These are phyloP conservation scores for Protomyces lactucae-debilis DNA, from an alignment of 1,139 yeast species.

Conservation along the genomic window DNA sequence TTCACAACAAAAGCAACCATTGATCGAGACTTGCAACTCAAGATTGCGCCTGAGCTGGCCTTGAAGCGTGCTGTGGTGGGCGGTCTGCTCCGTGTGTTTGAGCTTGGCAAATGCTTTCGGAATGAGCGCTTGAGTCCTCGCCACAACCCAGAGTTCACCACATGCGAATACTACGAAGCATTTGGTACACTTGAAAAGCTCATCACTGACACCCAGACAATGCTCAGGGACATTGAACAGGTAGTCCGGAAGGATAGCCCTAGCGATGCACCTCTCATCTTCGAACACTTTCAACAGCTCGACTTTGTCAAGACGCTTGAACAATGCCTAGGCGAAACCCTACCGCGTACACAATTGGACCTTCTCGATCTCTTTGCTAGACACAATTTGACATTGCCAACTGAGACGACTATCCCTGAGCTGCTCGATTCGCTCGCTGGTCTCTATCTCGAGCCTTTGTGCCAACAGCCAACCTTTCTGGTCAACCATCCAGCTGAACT, in stretches of 20 bases:
- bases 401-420: constrained; percentile 45
- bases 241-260: constrained; percentile 62
- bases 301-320: constrained; percentile 96
- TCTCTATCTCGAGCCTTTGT: constrained; percentile 57
- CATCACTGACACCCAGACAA: constrained; percentile 91
- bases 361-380: constrained; percentile 44
- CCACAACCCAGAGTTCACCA: constrained; percentile 97
- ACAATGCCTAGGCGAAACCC: constrained; percentile 72
- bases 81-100: constrained; percentile 96
- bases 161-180: constrained; percentile 94
- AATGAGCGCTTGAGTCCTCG: constrained; percentile 98
- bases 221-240: constrained; percentile 96
- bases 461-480: constrained; percentile 62
- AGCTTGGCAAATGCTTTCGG: constrained; percentile 98
- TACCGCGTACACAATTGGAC: constrained; percentile 56
- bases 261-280: constrained; percentile 50
- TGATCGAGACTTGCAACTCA: constrained; percentile 71
- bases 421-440: constrained; percentile 65
- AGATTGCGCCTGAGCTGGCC: constrained; percentile 97
- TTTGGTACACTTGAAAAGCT: constrained; percentile 89
- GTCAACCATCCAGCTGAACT: constrained; percentile 77
- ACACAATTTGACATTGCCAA: constrained; percentile 34
- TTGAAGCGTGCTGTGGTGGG: constrained; percentile 96
- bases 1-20: constrained; percentile 54
- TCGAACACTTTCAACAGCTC: constrained; percentile 58